phyloP scores from a whole-genome alignment of 257 asterid species.

The Fraxinus quadrangulata region DNA sequence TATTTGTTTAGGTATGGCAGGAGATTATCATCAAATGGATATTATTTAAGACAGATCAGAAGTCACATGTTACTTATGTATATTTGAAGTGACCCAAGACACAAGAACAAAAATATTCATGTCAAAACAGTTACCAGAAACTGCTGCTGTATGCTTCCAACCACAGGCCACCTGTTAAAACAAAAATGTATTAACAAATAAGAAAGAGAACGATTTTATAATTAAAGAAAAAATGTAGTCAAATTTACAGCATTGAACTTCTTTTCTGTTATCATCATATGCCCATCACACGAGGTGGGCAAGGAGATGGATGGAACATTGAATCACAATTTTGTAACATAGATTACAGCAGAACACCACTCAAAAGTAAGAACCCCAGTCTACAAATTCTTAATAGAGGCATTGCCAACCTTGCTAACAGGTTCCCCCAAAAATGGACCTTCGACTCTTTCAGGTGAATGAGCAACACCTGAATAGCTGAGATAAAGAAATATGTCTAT shows the following conservation, averaged over 20 bases:
- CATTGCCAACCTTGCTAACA: constrained; percentile 67
- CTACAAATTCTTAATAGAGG: constrained; percentile 8
- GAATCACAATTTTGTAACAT: neutral
- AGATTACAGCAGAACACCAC: constrained; percentile 15
- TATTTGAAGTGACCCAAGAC: neutral
- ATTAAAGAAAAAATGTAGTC: neutral
- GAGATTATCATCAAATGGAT: neutral
- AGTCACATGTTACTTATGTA: neutral
- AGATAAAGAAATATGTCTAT: constrained; percentile 31
- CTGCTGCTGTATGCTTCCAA: constrained; percentile 98
- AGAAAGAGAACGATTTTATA: neutral
- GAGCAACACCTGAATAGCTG: constrained; percentile 68
- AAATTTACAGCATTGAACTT: constrained; percentile 2
- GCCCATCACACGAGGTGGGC: constrained; percentile 5
- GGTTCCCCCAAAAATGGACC: constrained; percentile 70
- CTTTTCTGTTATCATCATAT: constrained; percentile 13
- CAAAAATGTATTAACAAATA: constrained; percentile 21
- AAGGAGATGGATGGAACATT: neutral
- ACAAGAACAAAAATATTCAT: constrained; percentile 4
- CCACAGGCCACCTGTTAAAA: constrained; percentile 82
- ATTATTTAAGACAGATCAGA: neutral
- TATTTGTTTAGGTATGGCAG: neutral
- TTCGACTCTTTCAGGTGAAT: constrained; percentile 84
- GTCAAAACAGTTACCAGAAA: constrained; percentile 63
- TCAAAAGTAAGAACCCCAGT: neutral